Evolutionary conservation across 257 asterid species (phyloP).

Genomic region (Lycium barbarum): DNA sequence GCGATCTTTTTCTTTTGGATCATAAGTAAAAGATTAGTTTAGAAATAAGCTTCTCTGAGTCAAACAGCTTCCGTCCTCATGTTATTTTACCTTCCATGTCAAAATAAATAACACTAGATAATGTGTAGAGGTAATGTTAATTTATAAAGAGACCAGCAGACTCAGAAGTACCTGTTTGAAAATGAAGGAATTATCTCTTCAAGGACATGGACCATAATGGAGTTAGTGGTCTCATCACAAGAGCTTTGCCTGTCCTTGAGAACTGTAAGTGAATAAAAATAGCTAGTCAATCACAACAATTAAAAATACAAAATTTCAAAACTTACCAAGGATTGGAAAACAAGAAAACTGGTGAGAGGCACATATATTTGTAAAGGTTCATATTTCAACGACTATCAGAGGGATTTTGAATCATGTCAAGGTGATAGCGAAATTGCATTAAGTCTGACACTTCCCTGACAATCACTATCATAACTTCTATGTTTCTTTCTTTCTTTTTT

Average conservation of each 20-base stretch:
- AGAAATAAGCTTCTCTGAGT: neutral
- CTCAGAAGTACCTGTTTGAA: slow-evolving; percentile 34
- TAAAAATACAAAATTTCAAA: neutral
- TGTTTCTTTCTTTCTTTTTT: too few relatives aligned
- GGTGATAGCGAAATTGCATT: neutral
- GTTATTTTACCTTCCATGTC: neutral
- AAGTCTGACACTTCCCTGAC: slow-evolving; percentile 9
- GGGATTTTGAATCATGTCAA: neutral
- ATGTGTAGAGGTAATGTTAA: neutral
- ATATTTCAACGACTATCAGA: neutral
- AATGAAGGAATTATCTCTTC: slow-evolving; percentile 39
- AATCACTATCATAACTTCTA: neutral
- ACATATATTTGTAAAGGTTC: neutral
- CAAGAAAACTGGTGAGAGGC: neutral
- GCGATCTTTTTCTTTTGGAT: neutral
- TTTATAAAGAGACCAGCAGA: neutral
- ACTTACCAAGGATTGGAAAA: neutral
- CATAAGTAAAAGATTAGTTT: neutral
- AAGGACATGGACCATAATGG: slow-evolving; percentile 31
- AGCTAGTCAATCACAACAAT: neutral
- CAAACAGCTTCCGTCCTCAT: neutral
- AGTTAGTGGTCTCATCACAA: slow-evolving; percentile 30
- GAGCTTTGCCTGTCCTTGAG: neutral
- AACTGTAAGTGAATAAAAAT: slow-evolving; percentile 20
- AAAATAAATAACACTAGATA: slow-evolving; percentile 21